Evolutionary conservation across 352 stramenopile genomes (phyloP).

Genomic region (Pythium apleroticum): DNA sequence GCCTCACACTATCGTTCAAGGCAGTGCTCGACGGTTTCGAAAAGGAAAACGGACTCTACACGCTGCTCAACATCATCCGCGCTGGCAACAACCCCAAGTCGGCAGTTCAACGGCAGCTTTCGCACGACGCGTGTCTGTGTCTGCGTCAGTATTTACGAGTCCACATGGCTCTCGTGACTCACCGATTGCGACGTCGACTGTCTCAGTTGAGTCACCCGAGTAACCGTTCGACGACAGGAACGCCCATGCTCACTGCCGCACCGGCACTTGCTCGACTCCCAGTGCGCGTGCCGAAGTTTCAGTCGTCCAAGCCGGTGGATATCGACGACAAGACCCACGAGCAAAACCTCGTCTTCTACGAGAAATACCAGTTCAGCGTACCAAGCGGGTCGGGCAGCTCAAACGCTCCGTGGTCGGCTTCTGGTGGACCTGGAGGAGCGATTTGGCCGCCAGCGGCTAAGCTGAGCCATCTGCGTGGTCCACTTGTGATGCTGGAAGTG

Average conservation of each 20-base stretch:
- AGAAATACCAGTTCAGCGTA: conserved; percentile 81
- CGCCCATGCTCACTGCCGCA: conserved; percentile 50
- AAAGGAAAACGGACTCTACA: conserved; percentile 82
- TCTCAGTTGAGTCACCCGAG: conserved; percentile 58
- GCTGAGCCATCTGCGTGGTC: conserved; percentile 66
- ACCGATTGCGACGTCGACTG: conserved; percentile 64
- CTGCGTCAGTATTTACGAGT: conserved; percentile 84
- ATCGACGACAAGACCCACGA: conserved; percentile 86
- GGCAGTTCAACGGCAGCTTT: conserved; percentile 72
- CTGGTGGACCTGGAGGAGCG: conserved; percentile 43
- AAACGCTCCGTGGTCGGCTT: conserved; percentile 56
- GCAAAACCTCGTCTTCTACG: conserved; percentile 80
- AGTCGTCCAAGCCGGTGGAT: conserved; percentile 74
- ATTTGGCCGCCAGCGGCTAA: conserved; percentile 80
- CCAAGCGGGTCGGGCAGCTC: conserved; percentile 32
- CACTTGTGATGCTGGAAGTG: conserved; percentile 81
- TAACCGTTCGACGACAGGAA: conserved; percentile 38
- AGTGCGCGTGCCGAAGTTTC: conserved; percentile 69
- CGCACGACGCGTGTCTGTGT: conserved; percentile 82
- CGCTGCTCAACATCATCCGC: conserved; percentile 82
- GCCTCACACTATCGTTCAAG: conserved; percentile 77
- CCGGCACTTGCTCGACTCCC: conserved; percentile 57
- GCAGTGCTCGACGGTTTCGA: conserved; percentile 84
- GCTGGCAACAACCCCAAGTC: conserved; percentile 77
- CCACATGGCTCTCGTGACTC: conserved; percentile 72